A percentile compares a stretch with the other conserved stretches of the same genome.
Evolutionary conservation across 2,329 filamentous ascomycete species (phyloP).

Genomic region (Hortaea sp.): DNA sequence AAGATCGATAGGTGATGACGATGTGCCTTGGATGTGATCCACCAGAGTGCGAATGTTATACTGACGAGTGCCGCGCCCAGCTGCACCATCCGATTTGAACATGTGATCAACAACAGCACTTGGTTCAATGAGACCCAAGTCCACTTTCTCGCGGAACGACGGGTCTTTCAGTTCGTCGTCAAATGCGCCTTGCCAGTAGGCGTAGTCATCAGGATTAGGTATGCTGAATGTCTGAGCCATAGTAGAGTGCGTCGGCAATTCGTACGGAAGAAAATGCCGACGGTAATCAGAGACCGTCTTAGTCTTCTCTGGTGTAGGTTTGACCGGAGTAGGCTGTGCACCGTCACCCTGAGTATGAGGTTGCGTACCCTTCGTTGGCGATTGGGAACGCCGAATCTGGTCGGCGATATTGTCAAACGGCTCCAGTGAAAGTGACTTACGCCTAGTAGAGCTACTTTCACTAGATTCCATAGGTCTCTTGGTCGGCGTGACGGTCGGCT

Average conservation of each 20-base stretch:
- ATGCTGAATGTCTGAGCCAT: constrained; percentile 49
- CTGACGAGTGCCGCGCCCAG: constrained; percentile 12
- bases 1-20: constrained; percentile 32
- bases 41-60: constrained; percentile 24
- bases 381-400: constrained; percentile 14
- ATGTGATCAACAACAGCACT: constrained; percentile 5
- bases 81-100: constrained; percentile 1
- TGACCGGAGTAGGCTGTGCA: constrained; percentile 8
- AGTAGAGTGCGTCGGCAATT: constrained; percentile 61
- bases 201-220: constrained; percentile 11
- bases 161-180: constrained; percentile 21
- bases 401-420: constrained; percentile 18
- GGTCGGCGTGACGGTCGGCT: constrained; percentile 23
- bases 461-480: constrained; percentile 10
- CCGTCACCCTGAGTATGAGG: constrained; percentile 5
- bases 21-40: constrained; percentile 34
- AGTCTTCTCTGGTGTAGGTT: constrained; percentile 6
- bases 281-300: constrained; percentile 34
- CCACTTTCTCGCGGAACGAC: constrained; percentile 19
- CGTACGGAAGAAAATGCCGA: constrained; percentile 71
- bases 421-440: constrained; percentile 26
- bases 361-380: constrained; percentile 15
- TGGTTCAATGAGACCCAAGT: constrained; percentile 16
- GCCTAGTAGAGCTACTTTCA: constrained; percentile 21
- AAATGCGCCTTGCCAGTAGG: constrained; percentile 17